phyloP scores from a whole-genome alignment of 2,329 filamentous ascomycete species.

The Colletotrichum lindemuthianum region DNA sequence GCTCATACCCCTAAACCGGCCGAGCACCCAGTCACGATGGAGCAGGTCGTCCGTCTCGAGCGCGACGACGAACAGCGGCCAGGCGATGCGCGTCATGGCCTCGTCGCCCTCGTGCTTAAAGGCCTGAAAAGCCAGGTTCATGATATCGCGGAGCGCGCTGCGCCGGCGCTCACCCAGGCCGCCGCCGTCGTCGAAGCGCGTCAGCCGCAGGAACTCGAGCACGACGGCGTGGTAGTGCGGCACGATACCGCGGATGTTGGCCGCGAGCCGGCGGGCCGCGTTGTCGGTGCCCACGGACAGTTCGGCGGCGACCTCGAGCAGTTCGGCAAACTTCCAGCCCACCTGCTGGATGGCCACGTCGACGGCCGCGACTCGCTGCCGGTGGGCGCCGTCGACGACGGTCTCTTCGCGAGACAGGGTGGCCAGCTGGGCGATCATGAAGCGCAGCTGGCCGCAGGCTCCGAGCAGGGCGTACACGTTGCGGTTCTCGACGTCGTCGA shows the following conservation, averaged over 20 bases:
- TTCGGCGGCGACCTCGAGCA: slow-evolving; percentile 42
- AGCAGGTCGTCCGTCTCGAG: slow-evolving; percentile 47
- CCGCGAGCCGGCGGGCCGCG: slow-evolving; percentile 42
- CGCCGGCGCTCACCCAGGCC: slow-evolving; percentile 31
- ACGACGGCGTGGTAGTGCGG: slow-evolving; percentile 48
- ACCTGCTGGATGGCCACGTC: slow-evolving; percentile 39
- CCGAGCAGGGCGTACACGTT: slow-evolving; percentile 45
- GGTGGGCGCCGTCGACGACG: slow-evolving; percentile 36
- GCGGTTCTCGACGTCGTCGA: slow-evolving; percentile 49
- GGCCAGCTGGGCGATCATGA: slow-evolving; percentile 44
- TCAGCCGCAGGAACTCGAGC: slow-evolving; percentile 43
- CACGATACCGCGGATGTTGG: slow-evolving; percentile 48
- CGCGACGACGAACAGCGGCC: slow-evolving; percentile 48
- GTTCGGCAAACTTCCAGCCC: slow-evolving; percentile 39
- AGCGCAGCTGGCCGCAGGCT: slow-evolving; percentile 44
- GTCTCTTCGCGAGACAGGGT: slow-evolving; percentile 36
- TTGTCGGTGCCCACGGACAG: slow-evolving; percentile 40
- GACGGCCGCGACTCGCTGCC: slow-evolving; percentile 35
- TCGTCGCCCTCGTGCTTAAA: slow-evolving; percentile 46
- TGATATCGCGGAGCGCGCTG: slow-evolving; percentile 38
- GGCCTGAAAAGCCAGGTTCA: slow-evolving; percentile 46
- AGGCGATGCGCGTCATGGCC: slow-evolving; percentile 45
- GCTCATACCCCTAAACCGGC: slow-evolving; percentile 43
- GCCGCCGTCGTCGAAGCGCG: slow-evolving; percentile 26
- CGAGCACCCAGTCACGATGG: slow-evolving; percentile 47